phyloP scores from a whole-genome alignment of 768 basidiomycete species.

The Cystobasidium onofrii region DNA sequence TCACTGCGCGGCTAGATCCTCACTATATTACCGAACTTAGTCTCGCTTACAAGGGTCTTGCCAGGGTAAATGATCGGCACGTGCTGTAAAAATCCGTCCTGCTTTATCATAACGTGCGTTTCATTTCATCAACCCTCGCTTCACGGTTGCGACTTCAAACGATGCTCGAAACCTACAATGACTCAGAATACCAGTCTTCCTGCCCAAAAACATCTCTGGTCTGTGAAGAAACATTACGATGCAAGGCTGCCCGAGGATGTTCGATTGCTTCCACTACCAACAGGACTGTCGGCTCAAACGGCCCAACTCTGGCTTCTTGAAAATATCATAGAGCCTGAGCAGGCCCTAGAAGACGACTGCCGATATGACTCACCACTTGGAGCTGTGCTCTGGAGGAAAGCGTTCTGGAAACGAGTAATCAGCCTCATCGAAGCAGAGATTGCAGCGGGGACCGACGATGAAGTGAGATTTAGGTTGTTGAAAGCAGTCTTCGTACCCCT shows the following conservation, averaged over 20 bases:
- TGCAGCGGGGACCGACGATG: neutral
- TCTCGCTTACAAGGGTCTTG: too few species aligned
- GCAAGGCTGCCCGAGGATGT: neutral
- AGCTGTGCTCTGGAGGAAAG: neutral
- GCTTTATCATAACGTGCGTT: neutral
- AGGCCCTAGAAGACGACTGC: neutral
- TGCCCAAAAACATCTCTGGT: neutral
- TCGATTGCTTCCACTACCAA: neutral
- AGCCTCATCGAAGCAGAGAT: neutral
- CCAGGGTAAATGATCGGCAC: too few species aligned
- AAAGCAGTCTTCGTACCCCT: neutral
- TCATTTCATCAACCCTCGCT: neutral
- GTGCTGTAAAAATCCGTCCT: too few species aligned
- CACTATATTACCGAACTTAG: too few species aligned
- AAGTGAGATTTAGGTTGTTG: neutral
- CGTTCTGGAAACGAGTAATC: conserved; percentile 26
- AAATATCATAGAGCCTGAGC: neutral
- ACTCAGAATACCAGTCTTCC: neutral
- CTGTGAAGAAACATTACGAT: conserved; percentile 7
- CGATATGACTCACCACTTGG: neutral
- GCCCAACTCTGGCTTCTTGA: neutral
- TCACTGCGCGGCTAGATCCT: too few species aligned
- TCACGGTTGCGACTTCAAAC: neutral
- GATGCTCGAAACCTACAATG: neutral
- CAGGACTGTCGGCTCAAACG: neutral